Evolutionary conservation across 2,329 filamentous ascomycete species (phyloP), one percentile per base, ranked within the genome.

Genomic region (Colletotrichum orchidophilum): DNA sequence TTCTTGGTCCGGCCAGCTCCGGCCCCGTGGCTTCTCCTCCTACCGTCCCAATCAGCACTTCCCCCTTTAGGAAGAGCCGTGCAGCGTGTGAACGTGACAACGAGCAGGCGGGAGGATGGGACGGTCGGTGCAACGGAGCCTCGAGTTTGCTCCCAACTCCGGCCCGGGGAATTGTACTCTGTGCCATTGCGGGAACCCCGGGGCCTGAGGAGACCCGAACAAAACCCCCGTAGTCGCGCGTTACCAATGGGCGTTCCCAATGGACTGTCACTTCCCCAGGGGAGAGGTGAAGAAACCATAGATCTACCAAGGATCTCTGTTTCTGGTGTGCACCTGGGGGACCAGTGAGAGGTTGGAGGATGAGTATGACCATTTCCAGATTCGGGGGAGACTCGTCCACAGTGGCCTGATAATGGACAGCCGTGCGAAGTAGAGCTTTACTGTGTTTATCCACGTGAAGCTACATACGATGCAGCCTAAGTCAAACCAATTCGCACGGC

Each of bases 401-500:
- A 59, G 59, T 69, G 69, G 64, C 58, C 69, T 71, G 58, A 63
- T 53, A 21, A 54, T 63, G 58, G n/a, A 24, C 18, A 39, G 39
- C 27, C 65, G 64, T 71, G 46, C 12, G 42, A 15, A 13, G 12
- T 13, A 15, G 9, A 1, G n/a, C n/a, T n/a, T n/a, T 15, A 71
- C 69, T 63, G 69, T 71, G 64, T 31, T 27, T 2, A 2, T 15
- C 4, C 11, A 3, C 31, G 2, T 7, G 7, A 6, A 12, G 2
- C 7, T 11, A 1, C 1, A n/a, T 2, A 6, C 3, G 2, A 7
- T 15, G 13, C 9, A 11, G 3, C 31, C 4, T 1, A 8, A 27
- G 1, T 18, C 13, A 49, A 29, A 9, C n/a, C 73, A 74, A 71
- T 72, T 68, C 71, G 50, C 67, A 74, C 73, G 33, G 73, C 27